Percentiles rank a stretch among this genome's conserved stretches.
phyloP scores from a whole-genome alignment of 805 yeast species.

The Kodamaea jinghongensis region DNA sequence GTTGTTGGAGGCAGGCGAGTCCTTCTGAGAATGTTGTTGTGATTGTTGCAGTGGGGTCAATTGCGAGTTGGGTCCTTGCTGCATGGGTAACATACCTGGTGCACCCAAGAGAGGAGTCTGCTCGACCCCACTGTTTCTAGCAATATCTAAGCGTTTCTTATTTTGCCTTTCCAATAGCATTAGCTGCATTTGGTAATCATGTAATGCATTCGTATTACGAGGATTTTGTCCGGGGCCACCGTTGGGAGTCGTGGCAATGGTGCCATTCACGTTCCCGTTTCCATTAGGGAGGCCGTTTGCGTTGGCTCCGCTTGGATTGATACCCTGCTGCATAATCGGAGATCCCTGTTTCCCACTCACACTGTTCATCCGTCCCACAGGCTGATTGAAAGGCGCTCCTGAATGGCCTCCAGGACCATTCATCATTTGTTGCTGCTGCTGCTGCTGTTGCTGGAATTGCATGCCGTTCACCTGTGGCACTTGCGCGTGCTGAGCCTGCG shows the following conservation, averaged over 20 bases:
- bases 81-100: conserved; percentile 25
- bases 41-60: conserved; percentile 11
- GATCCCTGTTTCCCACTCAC: conserved; percentile 10
- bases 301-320: too few species aligned
- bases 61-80: conserved; percentile 2
- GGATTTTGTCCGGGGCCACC: conserved; percentile 2
- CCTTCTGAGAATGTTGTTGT: conserved; percentile 16
- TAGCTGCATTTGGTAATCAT: conserved; percentile 79
- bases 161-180: conserved; percentile 74
- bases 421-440: conserved; percentile 10
- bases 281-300: background rate
- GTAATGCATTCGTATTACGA: conserved; percentile 55
- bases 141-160: conserved; percentile 60
- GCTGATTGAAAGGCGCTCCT: conserved; percentile 9
- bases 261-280: conserved; percentile 1
- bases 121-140: conserved; percentile 31
- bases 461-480: conserved; percentile 11
- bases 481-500: conserved; percentile 16
- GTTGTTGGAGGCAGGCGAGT: conserved; percentile 24
- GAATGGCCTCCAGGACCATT: conserved; percentile 9
- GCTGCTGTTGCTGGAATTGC: conserved; percentile 11
- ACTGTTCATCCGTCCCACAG: conserved; percentile 16
- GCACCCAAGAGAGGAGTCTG: conserved; percentile 13
- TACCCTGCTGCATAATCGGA: conserved; percentile 1
- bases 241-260: background rate